phyloP scores from a whole-genome alignment of 257 asterid species.

The Forsythia suspensa region DNA sequence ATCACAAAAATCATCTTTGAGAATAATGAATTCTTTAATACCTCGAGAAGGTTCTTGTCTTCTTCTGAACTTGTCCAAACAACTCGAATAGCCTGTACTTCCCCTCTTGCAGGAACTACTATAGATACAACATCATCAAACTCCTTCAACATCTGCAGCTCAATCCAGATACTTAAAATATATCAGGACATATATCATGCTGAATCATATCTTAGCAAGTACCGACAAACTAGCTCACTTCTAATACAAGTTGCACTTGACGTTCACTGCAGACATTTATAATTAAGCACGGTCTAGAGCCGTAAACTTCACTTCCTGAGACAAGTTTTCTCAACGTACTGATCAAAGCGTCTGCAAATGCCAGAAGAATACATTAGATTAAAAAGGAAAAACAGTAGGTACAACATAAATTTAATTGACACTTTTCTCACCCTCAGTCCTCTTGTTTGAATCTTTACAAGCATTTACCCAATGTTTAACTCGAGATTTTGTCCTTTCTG shows the following conservation, averaged over 20 bases:
- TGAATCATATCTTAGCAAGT: not conserved
- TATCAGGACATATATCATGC: slow-evolving; percentile 18
- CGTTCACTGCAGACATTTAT: slow-evolving; percentile 81
- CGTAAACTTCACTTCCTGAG: slow-evolving; percentile 61
- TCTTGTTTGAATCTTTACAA: slow-evolving; percentile 44
- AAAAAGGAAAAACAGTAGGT: not conserved
- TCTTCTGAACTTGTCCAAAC: slow-evolving; percentile 75
- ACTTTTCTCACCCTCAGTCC: slow-evolving; percentile 62
- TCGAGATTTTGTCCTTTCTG: slow-evolving; percentile 68
- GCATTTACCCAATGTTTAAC: slow-evolving; percentile 69
- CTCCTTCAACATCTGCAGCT: slow-evolving; percentile 58
- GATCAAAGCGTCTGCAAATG: slow-evolving; percentile 61
- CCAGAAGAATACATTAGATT: slow-evolving; percentile 22
- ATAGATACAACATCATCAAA: slow-evolving; percentile 63
- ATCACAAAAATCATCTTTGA: slow-evolving; percentile 8
- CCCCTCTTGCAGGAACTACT: slow-evolving; percentile 47
- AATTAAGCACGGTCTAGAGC: slow-evolving; percentile 79
- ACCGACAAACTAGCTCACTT: slow-evolving; percentile 45
- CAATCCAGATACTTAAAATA: slow-evolving; percentile 28
- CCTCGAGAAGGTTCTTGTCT: slow-evolving; percentile 74
- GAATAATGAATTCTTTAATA: slow-evolving; percentile 26
- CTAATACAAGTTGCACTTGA: slow-evolving; percentile 69
- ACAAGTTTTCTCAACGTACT: slow-evolving; percentile 66
- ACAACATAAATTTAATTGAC: slow-evolving; percentile 2
- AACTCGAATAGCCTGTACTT: slow-evolving; percentile 64